Evolutionary conservation across 2,329 filamentous ascomycete genomes (phyloP).

Genomic region (Pleoardoris graminearum): DNA sequence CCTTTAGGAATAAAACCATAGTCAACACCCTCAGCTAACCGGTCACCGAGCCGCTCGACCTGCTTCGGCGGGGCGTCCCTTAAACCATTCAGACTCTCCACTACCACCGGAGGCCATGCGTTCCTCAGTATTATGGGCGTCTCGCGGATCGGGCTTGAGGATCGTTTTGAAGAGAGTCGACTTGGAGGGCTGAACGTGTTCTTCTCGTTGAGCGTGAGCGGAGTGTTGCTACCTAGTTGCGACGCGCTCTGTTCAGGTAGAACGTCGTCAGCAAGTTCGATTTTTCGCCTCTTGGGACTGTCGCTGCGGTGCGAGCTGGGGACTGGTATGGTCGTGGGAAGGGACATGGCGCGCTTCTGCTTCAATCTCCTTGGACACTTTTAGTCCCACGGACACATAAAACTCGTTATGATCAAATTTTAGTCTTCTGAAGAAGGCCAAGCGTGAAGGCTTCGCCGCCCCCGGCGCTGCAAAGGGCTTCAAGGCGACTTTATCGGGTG

Average conservation of each 20-base stretch:
- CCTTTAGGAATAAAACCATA: slow-evolving; percentile 2
- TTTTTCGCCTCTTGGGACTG: slow-evolving; percentile 19
- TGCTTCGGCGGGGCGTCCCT: slow-evolving; percentile 16
- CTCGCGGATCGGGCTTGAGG: slow-evolving; percentile 21
- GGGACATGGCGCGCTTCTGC: slow-evolving; percentile 21
- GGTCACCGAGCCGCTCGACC: slow-evolving; percentile 3
- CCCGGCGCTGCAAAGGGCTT: not conserved
- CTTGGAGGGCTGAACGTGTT: slow-evolving; percentile 19
- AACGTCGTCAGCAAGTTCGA: slow-evolving; percentile 15
- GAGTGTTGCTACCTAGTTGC: slow-evolving; percentile 17
- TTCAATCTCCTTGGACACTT: no score
- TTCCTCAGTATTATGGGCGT: slow-evolving; percentile 18
- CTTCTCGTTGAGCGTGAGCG: slow-evolving; percentile 14
- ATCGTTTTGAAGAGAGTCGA: slow-evolving; percentile 18
- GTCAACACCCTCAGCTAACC: not conserved
- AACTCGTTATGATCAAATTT: no score
- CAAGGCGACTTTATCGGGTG: slow-evolving; percentile 13
- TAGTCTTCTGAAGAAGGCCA: no score
- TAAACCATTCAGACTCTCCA: slow-evolving; percentile 19
- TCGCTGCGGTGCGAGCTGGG: slow-evolving; percentile 14
- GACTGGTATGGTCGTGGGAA: slow-evolving; percentile 8
- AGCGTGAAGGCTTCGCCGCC: no score
- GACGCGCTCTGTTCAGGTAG: slow-evolving; percentile 19
- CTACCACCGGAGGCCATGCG: slow-evolving; percentile 18
- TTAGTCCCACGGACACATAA: no score